Evolutionary conservation across 495 filamentous ascomycete species (phyloP).

Genomic region (Podospora bellae-mahoneyi): DNA sequence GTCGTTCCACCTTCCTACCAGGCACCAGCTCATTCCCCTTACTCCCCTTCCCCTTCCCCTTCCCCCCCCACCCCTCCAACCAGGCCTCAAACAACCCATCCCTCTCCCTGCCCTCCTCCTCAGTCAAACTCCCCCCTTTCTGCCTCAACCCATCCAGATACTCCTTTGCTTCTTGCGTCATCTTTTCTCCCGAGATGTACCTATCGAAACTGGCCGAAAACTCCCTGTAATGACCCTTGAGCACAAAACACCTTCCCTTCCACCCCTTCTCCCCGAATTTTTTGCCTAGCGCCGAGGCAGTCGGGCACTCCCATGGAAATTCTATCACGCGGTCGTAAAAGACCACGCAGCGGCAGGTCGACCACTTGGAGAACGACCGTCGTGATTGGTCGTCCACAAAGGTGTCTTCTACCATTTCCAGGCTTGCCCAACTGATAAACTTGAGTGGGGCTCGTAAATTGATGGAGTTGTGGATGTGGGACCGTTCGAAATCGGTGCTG

Average conservation of each 20-base stretch:
- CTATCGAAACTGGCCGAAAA: slow-evolving; percentile 46
- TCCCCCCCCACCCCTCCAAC: slow-evolving; percentile 32
- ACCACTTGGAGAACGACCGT: slow-evolving; percentile 45
- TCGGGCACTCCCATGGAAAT: slow-evolving; percentile 46
- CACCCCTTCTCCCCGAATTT: slow-evolving; percentile 43
- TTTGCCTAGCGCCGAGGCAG: slow-evolving; percentile 39
- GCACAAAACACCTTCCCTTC: slow-evolving; percentile 44
- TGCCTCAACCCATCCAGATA: slow-evolving; percentile 41
- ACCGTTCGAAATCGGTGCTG: slow-evolving; percentile 41
- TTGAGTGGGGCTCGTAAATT: slow-evolving; percentile 45
- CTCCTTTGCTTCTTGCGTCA: slow-evolving; percentile 40
- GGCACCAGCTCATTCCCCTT: slow-evolving; percentile 33
- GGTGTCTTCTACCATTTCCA: slow-evolving; percentile 49
- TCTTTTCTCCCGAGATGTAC: slow-evolving; percentile 42
- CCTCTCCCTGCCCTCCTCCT: slow-evolving; percentile 25
- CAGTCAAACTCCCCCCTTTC: slow-evolving; percentile 26
- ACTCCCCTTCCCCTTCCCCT: slow-evolving; percentile 34
- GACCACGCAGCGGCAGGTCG: slow-evolving; percentile 43
- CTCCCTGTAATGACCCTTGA: slow-evolving; percentile 50
- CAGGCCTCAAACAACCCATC: neutral
- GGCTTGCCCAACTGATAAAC: slow-evolving; percentile 29
- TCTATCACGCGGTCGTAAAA: slow-evolving; percentile 48
- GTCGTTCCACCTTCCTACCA: slow-evolving; percentile 38
- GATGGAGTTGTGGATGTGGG: slow-evolving; percentile 47
- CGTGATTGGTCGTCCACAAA: slow-evolving; percentile 44